Evolutionary conservation across 2,329 filamentous ascomycete genomes (phyloP), one percentile per base, ranked within the genome.

Genomic region (Fusarium sp.): DNA sequence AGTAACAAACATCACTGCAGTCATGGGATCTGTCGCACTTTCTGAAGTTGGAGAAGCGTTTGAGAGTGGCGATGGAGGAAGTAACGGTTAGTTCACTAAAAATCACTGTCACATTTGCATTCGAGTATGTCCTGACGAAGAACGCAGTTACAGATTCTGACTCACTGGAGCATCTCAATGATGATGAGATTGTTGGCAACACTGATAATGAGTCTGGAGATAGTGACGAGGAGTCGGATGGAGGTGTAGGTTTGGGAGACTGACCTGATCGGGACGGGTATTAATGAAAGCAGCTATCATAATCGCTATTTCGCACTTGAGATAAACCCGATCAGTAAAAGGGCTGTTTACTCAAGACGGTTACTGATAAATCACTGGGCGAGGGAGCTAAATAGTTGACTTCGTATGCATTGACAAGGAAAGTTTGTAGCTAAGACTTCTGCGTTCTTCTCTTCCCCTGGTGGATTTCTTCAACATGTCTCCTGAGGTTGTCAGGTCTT

Each of bases 201-300:
- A 47, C 44, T 6, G 58, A 44, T 14, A 38, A 17, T 3, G 42
- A 41, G 10, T 18, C 20, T 8, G 26, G 17, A 20, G 14, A 65
- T 5, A 59, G 60, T 20, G 70, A 61, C 12, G 64, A 54, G 12
- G 70, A 70, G 20, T 73, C 70, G 26, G 61, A 73, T n/a, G 70
- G 70, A n/a, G 70, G 70, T n/a, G 70, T 18, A 17, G n/a, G 11
- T 11, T 30, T 73, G 55, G n/a, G 28, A 13, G 18, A 20, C 53
- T 48, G 28, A 28, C 30, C 32, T 42, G 24, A 38, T 24, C 15
- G 41, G 38, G 20, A 11, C 24, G 10, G 13, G 15, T 22, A 28
- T 54, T 8, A 22, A 15, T 8, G 13, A 10, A 11, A 35, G 17
- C 36, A 8, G n/a, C 24, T 30, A 15, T 18, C 18, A 38, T 14